Conservation (phyloP, 768 basidiomycete species). For the Tremella yokohamensis region DNA sequence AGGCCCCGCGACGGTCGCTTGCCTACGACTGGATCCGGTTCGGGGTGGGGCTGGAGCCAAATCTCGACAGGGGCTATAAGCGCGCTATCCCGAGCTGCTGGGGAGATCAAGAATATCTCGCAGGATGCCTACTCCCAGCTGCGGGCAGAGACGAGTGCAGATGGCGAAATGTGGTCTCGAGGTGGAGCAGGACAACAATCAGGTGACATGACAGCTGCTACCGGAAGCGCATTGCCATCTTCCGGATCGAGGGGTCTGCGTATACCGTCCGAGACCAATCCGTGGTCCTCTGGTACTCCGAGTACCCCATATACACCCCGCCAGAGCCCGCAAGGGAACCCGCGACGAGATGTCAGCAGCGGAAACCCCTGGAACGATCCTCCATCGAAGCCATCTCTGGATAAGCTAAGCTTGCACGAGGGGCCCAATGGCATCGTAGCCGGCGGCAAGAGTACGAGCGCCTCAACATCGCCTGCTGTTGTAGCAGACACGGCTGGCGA, state of each 20-base stretch:
- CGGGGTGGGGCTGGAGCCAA: slow-evolving; percentile 46
- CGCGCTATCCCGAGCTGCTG: slow-evolving; percentile 40
- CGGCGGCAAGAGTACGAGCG: neutral
- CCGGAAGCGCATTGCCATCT: neutral
- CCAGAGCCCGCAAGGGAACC: neutral
- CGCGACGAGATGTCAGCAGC: neutral
- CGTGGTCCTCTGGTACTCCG: slow-evolving; percentile 24
- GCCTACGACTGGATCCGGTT: neutral
- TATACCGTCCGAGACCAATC: slow-evolving; percentile 39
- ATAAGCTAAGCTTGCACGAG: slow-evolving; percentile 1
- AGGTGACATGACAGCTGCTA: slow-evolving; percentile 22
- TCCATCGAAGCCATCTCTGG: slow-evolving; percentile 2
- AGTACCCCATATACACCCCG: neutral
- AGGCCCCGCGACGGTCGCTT: neutral
- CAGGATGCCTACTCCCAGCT: slow-evolving; percentile 39
- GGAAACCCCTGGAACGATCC: neutral
- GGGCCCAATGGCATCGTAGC: neutral
- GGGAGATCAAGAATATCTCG: slow-evolving; percentile 42
- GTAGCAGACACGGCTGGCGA: neutral
- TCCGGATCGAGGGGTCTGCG: slow-evolving; percentile 10
- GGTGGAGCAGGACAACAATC: neutral
- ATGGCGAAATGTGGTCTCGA: slow-evolving; percentile 25
- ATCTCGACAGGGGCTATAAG: slow-evolving; percentile 43
- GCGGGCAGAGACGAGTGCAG: slow-evolving; percentile 26
- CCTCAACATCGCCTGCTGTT: no score